phyloP scores from a whole-genome alignment of 2,329 filamentous ascomycete species.

The Daldinia eschscholtzii region DNA sequence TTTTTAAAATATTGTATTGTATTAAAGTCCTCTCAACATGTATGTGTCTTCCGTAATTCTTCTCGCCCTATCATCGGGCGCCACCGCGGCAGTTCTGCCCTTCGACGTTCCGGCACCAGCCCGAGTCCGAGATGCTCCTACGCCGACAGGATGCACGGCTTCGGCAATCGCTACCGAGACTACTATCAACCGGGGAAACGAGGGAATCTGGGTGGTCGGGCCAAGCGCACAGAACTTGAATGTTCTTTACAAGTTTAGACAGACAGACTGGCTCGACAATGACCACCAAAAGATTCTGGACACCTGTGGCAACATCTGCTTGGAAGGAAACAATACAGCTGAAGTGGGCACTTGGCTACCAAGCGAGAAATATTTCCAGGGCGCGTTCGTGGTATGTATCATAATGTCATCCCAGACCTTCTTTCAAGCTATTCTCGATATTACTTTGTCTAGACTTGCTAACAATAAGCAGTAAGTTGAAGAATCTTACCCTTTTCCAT shows the following conservation, averaged over 20 bases:
- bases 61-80: slow-evolving; percentile 24
- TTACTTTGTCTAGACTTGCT: background rate
- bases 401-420: background rate
- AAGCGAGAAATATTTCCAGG: slow-evolving; percentile 38
- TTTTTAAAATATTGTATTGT: background rate
- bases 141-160: slow-evolving; percentile 39
- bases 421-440: background rate
- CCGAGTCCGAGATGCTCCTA: slow-evolving; percentile 33
- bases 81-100: slow-evolving; percentile 21
- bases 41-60: slow-evolving; percentile 22
- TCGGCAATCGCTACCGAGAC: slow-evolving; percentile 38
- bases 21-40: slow-evolving; percentile 18
- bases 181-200: slow-evolving; percentile 40
- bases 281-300: slow-evolving; percentile 37
- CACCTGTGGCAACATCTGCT: slow-evolving; percentile 40
- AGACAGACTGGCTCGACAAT: slow-evolving; percentile 45
- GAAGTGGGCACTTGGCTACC: slow-evolving; percentile 42
- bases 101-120: slow-evolving; percentile 38
- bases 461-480: background rate
- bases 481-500: background rate
- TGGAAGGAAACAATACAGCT: slow-evolving; percentile 41
- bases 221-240: slow-evolving; percentile 35
- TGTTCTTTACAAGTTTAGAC: slow-evolving; percentile 37
- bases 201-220: slow-evolving; percentile 43
- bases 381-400: slow-evolving; percentile 33